These are phyloP conservation scores for Linderina pennispora DNA, from an alignment of 192 early-diverging fungal genomes.

Conservation along the genomic window DNA sequence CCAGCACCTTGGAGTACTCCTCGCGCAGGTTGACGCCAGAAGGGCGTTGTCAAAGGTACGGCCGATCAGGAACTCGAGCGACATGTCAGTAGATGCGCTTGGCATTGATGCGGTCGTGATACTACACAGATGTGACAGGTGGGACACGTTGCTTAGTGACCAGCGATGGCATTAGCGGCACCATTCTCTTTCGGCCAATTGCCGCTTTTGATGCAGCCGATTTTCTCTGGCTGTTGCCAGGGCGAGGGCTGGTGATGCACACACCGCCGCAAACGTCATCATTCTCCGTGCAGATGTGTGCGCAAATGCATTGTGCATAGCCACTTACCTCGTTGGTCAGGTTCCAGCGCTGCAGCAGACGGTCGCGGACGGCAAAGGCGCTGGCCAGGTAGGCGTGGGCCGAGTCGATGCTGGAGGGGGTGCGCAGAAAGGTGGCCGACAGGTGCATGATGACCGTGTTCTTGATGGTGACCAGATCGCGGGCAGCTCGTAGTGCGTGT, in stretches of 20 bases:
- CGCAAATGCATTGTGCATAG: too few relatives aligned
- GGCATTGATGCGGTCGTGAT: constrained; percentile 62
- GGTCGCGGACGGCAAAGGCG: constrained; percentile 89
- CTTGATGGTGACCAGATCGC: constrained; percentile 68
- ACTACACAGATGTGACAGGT: too few relatives aligned
- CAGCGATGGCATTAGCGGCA: too few relatives aligned
- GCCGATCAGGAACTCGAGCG: constrained; percentile 95
- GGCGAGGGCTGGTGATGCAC: too few relatives aligned
- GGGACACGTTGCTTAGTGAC: too few relatives aligned
- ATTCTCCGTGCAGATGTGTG: constrained; percentile 49
- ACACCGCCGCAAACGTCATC: too few relatives aligned
- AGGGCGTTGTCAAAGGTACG: constrained; percentile 97
- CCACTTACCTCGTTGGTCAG: constrained; percentile 92
- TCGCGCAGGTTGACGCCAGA: constrained; percentile 79
- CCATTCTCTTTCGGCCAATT: too few relatives aligned
- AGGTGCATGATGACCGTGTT: constrained; percentile 85
- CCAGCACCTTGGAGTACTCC: constrained; percentile 59
- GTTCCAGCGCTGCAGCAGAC: constrained; percentile 92
- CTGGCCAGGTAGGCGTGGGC: constrained; percentile 90
- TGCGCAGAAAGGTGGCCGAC: constrained; percentile 84
- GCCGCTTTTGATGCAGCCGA: too few relatives aligned
- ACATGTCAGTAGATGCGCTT: constrained; percentile 97
- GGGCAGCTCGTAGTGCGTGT: constrained; percentile 43
- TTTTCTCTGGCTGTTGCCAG: too few relatives aligned
- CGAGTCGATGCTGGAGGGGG: constrained; percentile 86